These are phyloP conservation scores for Angophora floribunda DNA, from an alignment of 345 rosid genomes.

Conservation along the genomic window DNA sequence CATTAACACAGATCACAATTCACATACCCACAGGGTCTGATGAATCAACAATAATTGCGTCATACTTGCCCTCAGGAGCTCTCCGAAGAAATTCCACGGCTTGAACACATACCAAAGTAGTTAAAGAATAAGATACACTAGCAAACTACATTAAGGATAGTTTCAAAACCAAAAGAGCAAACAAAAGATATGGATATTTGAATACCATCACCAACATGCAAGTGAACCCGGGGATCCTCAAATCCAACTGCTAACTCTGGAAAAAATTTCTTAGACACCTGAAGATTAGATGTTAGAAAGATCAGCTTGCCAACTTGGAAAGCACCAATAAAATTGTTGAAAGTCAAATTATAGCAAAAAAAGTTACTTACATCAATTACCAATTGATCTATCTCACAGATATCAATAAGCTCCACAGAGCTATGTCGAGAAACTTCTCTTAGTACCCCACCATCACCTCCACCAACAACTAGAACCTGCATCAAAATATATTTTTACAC, in stretches of 20 bases:
- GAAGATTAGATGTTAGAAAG: background rate
- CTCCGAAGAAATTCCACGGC: constrained; percentile 70
- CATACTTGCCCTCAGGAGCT: constrained; percentile 68
- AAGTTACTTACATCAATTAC: constrained; percentile 77
- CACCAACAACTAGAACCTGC: constrained; percentile 97
- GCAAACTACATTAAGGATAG: background rate
- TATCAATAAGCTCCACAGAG: constrained; percentile 84
- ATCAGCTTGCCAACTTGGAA: background rate
- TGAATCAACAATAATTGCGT: constrained; percentile 91
- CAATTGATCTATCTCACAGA: constrained; percentile 95
- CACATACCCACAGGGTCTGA: constrained; percentile 88
- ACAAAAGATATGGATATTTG: background rate
- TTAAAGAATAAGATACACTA: background rate
- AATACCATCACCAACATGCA: constrained; percentile 96
- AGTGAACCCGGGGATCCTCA: constrained; percentile 86
- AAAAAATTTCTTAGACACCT: constrained; percentile 80
- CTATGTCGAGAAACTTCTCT: constrained; percentile 83
- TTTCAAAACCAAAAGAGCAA: background rate
- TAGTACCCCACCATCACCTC: constrained; percentile 98
- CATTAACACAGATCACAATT: background rate
- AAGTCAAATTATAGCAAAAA: background rate
- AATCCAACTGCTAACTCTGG: constrained; percentile 83
- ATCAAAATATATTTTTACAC: background rate
- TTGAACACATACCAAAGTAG: constrained; percentile 16
- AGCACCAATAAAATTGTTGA: background rate